phyloP scores from a whole-genome alignment of 768 basidiomycete species.

The Kwoniella dendrophila region DNA sequence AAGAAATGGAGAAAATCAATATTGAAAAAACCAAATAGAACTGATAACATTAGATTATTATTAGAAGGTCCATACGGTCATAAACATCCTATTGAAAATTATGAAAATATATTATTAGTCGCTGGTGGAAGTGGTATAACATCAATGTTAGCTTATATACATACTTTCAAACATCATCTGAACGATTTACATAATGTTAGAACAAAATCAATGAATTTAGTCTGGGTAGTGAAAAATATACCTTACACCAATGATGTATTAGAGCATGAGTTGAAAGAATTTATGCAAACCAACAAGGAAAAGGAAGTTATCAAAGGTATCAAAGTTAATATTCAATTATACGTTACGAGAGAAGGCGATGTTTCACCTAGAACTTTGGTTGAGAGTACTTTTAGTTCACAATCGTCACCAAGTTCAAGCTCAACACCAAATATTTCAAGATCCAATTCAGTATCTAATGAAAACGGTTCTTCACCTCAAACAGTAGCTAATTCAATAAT shows the following conservation, averaged over 20 bases:
- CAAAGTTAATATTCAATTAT: conserved; percentile 1
- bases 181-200: neutral
- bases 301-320: neutral
- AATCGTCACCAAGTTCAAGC: too few species aligned
- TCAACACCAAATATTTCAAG: neutral
- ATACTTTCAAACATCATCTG: neutral
- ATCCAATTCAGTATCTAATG: neutral
- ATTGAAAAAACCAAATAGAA: neutral
- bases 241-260: conserved; percentile 27
- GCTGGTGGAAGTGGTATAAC: conserved; percentile 34
- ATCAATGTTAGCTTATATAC: conserved; percentile 31
- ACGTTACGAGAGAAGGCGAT: conserved; percentile 9
- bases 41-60: conserved; percentile 11
- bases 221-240: conserved; percentile 29
- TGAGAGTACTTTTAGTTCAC: too few species aligned
- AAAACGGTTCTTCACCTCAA: neutral
- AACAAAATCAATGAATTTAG: conserved; percentile 11
- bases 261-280: conserved; percentile 19
- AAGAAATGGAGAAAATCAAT: conserved; percentile 19
- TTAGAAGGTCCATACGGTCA: conserved; percentile 42
- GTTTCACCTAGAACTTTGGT: neutral
- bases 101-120: conserved; percentile 28
- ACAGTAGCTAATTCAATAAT: neutral
- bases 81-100: conserved; percentile 18
- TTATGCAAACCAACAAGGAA: neutral